Evolutionary conservation across 2,329 filamentous ascomycete species (phyloP).

Genomic region (Colletotrichum sp.): DNA sequence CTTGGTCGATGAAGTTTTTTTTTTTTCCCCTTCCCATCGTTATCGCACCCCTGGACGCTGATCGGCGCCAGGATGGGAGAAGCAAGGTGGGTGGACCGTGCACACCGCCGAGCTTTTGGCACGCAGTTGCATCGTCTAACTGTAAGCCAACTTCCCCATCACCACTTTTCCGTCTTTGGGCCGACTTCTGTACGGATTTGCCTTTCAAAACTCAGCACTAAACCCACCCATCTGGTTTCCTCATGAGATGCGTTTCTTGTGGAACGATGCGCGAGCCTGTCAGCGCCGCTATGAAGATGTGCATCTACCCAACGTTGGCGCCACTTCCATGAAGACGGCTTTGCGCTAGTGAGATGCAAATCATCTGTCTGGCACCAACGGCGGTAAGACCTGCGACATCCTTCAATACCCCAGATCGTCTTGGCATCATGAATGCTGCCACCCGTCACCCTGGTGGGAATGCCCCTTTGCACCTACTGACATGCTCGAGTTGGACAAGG

Average conservation of each 20-base stretch:
- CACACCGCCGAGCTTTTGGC: background rate
- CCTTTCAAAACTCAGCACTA: background rate
- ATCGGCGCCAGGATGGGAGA: conserved; percentile 16
- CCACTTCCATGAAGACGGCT: background rate
- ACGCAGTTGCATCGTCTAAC: background rate
- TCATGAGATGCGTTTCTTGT: background rate
- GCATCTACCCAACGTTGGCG: background rate
- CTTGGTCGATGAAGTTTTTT: conserved; percentile 21
- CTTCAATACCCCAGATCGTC: background rate
- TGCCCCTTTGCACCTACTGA: background rate
- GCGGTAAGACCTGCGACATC: background rate
- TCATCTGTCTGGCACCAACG: background rate
- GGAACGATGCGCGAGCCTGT: background rate
- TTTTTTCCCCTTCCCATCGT: conserved; percentile 9
- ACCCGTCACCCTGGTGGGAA: background rate
- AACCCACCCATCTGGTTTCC: background rate
- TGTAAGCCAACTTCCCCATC: background rate
- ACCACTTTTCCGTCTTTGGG: background rate
- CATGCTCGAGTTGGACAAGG: background rate
- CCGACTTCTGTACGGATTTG: background rate
- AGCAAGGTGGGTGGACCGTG: conserved; percentile 6
- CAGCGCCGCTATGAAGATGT: background rate
- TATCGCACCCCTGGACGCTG: conserved; percentile 19
- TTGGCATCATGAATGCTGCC: background rate
- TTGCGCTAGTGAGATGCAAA: background rate